Percentiles rank a stretch among this genome's conserved stretches.
Conservation (phyloP, 495 filamentous ascomycete genomes). For the Xylaria acuta region DNA sequence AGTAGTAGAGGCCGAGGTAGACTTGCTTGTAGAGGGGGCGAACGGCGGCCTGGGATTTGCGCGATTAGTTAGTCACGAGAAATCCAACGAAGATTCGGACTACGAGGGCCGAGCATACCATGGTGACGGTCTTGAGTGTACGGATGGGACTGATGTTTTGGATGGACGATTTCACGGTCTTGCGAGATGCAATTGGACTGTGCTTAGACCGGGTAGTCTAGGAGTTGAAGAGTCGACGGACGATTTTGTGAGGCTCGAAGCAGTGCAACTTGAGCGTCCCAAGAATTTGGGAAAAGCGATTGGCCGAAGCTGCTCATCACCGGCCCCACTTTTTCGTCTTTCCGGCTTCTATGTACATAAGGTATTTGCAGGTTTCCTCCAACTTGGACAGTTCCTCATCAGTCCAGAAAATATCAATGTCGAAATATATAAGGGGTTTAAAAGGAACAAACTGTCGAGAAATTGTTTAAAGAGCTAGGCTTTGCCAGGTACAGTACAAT, state of each 20-base stretch:
- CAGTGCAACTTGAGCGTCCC: conserved; percentile 24
- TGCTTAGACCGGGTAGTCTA: conserved; percentile 9
- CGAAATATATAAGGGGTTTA: background rate
- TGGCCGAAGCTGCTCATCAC: conserved; percentile 47
- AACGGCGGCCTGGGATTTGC: conserved; percentile 45
- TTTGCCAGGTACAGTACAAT: background rate
- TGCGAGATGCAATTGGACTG: conserved; percentile 19
- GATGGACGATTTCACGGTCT: background rate
- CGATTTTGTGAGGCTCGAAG: conserved; percentile 27
- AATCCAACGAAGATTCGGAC: background rate
- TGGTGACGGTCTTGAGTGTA: conserved; percentile 40
- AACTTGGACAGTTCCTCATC: background rate
- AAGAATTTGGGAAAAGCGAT: conserved; percentile 42
- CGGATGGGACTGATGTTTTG: conserved; percentile 4
- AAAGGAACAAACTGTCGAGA: background rate
- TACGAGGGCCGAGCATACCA: conserved; percentile 42
- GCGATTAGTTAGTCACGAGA: conserved; percentile 39
- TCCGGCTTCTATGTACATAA: background rate
- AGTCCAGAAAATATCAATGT: no score
- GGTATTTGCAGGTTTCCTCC: no score
- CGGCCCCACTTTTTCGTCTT: background rate
- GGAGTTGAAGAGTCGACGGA: conserved; percentile 15
- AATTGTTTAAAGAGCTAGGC: background rate
- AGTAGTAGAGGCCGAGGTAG: conserved; percentile 32
- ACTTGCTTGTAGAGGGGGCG: conserved; percentile 81